Conservation (phyloP, 2,329 filamentous ascomycete species). For the Fusarium cicatricum region DNA sequence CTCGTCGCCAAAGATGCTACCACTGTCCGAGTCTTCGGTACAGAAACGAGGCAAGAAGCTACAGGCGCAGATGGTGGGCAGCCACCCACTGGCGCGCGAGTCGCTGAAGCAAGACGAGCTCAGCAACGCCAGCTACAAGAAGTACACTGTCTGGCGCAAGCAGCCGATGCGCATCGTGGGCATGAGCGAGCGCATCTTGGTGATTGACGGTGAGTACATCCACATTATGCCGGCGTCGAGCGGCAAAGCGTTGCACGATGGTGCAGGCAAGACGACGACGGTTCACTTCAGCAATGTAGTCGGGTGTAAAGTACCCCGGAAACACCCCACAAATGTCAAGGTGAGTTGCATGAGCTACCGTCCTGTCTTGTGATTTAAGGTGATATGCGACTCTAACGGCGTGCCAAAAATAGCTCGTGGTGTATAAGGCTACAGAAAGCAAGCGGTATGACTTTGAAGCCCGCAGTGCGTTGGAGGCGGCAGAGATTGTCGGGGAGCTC, state of each 20-base stretch:
- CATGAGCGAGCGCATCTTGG: conserved; percentile 77
- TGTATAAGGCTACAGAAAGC: conserved; percentile 78
- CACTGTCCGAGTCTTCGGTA: conserved; percentile 56
- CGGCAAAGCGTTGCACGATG: conserved; percentile 71
- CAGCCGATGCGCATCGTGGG: conserved; percentile 83
- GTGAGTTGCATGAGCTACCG: conserved; percentile 52
- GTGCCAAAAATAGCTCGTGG: conserved; percentile 61
- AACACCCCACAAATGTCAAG: conserved; percentile 83
- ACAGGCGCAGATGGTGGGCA: conserved; percentile 60
- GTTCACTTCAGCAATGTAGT: conserved; percentile 85
- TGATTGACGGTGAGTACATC: conserved; percentile 86
- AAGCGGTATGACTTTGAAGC: conserved; percentile 89
- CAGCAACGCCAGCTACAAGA: conserved; percentile 70
- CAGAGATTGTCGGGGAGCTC: conserved; percentile 81
- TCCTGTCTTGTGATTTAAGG: neutral
- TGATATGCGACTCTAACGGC: conserved; percentile 16
- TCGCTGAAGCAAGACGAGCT: conserved; percentile 67
- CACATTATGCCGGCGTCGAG: conserved; percentile 80
- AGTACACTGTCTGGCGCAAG: conserved; percentile 82
- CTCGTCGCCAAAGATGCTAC: conserved; percentile 72
- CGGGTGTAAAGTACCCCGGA: conserved; percentile 81
- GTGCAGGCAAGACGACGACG: conserved; percentile 76
- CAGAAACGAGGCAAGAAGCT: conserved; percentile 61
- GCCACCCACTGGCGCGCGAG: conserved; percentile 73
- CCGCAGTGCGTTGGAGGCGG: conserved; percentile 73